Conservation (phyloP, 2,329 filamentous ascomycete species). For the Aspergillus pseudotamarii region DNA sequence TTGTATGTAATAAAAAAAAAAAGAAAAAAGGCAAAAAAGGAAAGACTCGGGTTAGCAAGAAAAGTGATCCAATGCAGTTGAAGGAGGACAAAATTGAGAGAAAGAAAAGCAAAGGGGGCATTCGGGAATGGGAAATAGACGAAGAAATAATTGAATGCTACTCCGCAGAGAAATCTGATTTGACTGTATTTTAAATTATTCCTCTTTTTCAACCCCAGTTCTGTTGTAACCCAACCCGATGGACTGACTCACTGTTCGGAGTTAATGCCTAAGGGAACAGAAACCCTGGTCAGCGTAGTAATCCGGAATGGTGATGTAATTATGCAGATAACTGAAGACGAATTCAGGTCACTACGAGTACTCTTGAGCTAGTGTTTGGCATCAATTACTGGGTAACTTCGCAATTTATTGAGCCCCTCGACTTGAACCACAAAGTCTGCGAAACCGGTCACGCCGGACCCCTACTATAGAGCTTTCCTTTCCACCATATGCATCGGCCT, state of each 20-base stretch:
- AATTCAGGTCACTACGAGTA: not conserved
- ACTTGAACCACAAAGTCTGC: not conserved
- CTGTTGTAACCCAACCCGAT: not conserved
- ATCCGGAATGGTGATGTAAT: constrained; percentile 2
- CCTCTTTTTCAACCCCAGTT: too few relatives aligned
- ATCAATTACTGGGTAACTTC: not conserved
- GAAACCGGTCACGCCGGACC: not conserved
- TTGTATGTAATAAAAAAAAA: not conserved
- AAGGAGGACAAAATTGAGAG: not conserved
- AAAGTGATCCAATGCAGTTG: not conserved
- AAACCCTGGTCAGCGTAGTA: not conserved
- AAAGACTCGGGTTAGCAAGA: not conserved
- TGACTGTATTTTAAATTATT: not conserved
- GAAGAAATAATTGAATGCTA: not conserved
- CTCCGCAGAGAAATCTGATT: not conserved
- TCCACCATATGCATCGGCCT: not conserved
- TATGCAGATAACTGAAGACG: not conserved
- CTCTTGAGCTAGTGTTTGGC: not conserved
- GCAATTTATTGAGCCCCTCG: not conserved
- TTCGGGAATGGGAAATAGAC: not conserved
- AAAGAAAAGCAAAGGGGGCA: not conserved
- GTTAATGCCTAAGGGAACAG: constrained; percentile 1
- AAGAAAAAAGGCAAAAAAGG: not conserved
- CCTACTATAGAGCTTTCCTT: not conserved
- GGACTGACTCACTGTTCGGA: not conserved